Percentiles rank a stretch among this genome's conserved stretches.
Conservation (phyloP, 176 grass and related monocot genomes). For the Alopecurus myosuroides region DNA sequence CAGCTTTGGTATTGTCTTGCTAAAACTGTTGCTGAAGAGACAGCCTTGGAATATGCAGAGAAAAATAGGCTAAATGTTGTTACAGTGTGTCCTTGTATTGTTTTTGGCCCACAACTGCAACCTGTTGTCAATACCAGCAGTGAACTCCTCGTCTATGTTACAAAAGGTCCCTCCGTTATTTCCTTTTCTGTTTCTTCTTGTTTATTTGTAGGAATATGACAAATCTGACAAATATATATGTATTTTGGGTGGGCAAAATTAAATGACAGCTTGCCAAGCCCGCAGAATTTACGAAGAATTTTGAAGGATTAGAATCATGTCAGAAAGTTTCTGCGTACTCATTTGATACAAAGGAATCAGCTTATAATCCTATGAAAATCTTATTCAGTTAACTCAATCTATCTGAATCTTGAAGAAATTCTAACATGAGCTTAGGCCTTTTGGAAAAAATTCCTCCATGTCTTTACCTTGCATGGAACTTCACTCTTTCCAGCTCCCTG, state of each 20-base stretch:
- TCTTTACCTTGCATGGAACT: too few relatives aligned
- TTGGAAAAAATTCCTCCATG: too few relatives aligned
- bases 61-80: slow-evolving; percentile 23
- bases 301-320: not conserved
- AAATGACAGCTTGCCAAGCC: not conserved
- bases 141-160: slow-evolving; percentile 13
- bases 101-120: slow-evolving; percentile 15
- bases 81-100: slow-evolving; percentile 26
- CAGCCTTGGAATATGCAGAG: slow-evolving; percentile 23
- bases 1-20: slow-evolving; percentile 46
- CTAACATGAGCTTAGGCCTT: not conserved
- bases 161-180: slow-evolving; percentile 38
- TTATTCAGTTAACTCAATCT: not conserved
- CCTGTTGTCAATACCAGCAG: slow-evolving; percentile 14
- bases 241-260: not conserved
- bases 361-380: not conserved
- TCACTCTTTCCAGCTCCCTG: too few relatives aligned
- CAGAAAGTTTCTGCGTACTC: not conserved
- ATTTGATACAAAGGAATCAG: not conserved
- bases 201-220: not conserved
- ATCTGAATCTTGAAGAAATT: not conserved
- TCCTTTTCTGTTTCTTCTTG: too few relatives aligned
- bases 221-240: not conserved
- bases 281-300: not conserved
- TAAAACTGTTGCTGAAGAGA: slow-evolving; percentile 39